Evolutionary conservation across 441 rosid species (phyloP).

Genomic region (Cnidoscolus chayamansa): DNA sequence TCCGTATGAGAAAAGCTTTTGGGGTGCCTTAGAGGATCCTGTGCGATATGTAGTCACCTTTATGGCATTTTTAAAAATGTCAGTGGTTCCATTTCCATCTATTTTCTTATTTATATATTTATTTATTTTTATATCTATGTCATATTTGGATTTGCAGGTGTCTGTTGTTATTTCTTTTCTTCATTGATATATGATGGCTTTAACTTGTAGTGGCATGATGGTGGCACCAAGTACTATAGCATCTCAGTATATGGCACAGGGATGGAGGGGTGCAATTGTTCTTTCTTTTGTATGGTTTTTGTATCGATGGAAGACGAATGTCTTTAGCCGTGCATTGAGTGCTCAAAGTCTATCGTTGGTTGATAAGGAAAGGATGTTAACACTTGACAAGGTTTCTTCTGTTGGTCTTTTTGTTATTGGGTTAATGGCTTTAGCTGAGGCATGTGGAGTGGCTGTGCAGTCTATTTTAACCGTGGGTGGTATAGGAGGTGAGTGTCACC

Average conservation of each 20-base stretch:
- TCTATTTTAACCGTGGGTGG: constrained; percentile 93
- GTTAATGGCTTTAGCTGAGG: constrained; percentile 83
- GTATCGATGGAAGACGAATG: constrained; percentile 78
- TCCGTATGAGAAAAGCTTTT: constrained; percentile 76
- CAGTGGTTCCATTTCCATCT: constrained; percentile 23
- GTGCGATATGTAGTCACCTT: constrained; percentile 70
- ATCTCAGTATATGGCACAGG: constrained; percentile 57
- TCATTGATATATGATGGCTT: constrained; percentile 9
- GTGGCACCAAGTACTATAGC: constrained; percentile 85
- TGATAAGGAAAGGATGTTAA: constrained; percentile 61
- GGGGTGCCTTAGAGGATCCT: constrained; percentile 94
- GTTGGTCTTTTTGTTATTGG: constrained; percentile 76
- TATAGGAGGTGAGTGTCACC: constrained; percentile 63
- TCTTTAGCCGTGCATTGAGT: constrained; percentile 50
- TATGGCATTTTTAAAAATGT: constrained; percentile 81
- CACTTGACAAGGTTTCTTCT: constrained; percentile 76
- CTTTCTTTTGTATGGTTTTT: constrained; percentile 86
- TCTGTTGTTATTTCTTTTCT: constrained; percentile 2
- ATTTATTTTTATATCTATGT: not conserved
- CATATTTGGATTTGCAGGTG: constrained; percentile 1
- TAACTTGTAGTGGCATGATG: constrained; percentile 55
- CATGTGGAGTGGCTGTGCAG: constrained; percentile 93
- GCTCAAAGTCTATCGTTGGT: constrained; percentile 38
- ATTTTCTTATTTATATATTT: not conserved
- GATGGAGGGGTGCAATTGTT: constrained; percentile 74